Conservation (phyloP, 768 basidiomycete genomes). For the Hemileccinum impolitum region DNA sequence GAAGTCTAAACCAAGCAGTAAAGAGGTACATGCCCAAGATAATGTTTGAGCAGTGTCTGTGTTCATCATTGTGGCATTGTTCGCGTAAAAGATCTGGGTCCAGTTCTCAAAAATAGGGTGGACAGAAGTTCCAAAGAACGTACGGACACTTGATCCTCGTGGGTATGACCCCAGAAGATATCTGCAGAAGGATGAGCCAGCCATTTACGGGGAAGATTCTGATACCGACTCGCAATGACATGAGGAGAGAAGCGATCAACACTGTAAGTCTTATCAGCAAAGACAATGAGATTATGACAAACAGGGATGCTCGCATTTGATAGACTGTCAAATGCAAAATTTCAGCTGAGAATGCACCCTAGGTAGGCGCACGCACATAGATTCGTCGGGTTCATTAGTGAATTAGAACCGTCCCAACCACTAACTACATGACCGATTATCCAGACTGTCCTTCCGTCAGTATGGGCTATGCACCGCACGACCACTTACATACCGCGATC, state of each 20-base stretch:
- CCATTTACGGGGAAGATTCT: not conserved
- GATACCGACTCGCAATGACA: constrained; percentile 65
- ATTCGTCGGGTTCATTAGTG: constrained; percentile 61
- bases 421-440: constrained; percentile 54
- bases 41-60: constrained; percentile 53
- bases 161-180: constrained; percentile 78
- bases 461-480: not conserved
- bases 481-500: constrained; percentile 52
- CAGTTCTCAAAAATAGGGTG: not conserved
- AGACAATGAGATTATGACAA: not conserved
- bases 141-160: constrained; percentile 70
- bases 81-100: constrained; percentile 63
- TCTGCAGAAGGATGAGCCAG: constrained; percentile 35
- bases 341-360: constrained; percentile 1
- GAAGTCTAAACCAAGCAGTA: constrained; percentile 4
- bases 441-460: constrained; percentile 37
- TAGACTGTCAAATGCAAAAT: constrained; percentile 33
- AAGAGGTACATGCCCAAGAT: constrained; percentile 41
- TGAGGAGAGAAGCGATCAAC: constrained; percentile 78
- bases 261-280: constrained; percentile 31
- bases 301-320: constrained; percentile 38
- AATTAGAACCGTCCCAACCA: constrained; percentile 73
- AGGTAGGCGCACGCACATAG: constrained; percentile 48
- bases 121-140: constrained; percentile 7
- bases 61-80: constrained; percentile 62